Base-by-base conservation (phyloP, 768 basidiomycete genomes). In the Leucocoprinus birnbaumii region DNA sequence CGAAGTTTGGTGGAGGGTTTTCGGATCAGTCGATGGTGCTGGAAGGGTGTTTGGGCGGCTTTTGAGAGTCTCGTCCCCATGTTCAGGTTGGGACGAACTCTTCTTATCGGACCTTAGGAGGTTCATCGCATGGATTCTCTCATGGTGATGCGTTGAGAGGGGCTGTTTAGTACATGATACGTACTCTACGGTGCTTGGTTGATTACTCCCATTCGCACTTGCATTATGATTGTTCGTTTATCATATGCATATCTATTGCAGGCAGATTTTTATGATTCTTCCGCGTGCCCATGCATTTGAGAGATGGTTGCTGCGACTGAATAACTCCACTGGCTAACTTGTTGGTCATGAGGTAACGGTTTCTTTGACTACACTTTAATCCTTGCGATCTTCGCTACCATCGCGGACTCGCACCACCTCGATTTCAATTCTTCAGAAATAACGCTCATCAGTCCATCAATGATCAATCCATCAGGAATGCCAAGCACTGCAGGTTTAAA, bases 41-140 rank as follows among this genome's bases (percentile, higher is more conserved):
- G 16, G 64, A 66, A 48, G 65, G 67, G 18, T 68, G 67, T 55
- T 60, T 68, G 19, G 65, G 63, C 37, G 67, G 67, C 21, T 68
- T 68, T 54, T 68, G 59, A 62, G 54, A 40, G 8, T 21, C 31
- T 44, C 19, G 42, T n/a, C 7, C 25, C 16, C 19, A 25, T 53
- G 24, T 45, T 61, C 19, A 14, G 19, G 11, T 25, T 49, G 46
- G 31, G 31, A 31, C 6, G 11, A 11, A 11, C 11, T 31, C 13
- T 31, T 19, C 37, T 38, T 31, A 14, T 48, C 35, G 21, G 38
- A 3, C 38, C 4, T 38, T 38, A 38, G 16, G 38, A 38, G 31
- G 11, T 31, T 5, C 11, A 31, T 31, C 31, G 31, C 31, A 31
- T 31, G 31, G 31, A 31, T 11, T 31, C 6, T 5, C 31, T 31